These are phyloP conservation scores for Orbilia blumenaviensis DNA, from an alignment of 2,329 filamentous ascomycete genomes.

Conservation along the genomic window DNA sequence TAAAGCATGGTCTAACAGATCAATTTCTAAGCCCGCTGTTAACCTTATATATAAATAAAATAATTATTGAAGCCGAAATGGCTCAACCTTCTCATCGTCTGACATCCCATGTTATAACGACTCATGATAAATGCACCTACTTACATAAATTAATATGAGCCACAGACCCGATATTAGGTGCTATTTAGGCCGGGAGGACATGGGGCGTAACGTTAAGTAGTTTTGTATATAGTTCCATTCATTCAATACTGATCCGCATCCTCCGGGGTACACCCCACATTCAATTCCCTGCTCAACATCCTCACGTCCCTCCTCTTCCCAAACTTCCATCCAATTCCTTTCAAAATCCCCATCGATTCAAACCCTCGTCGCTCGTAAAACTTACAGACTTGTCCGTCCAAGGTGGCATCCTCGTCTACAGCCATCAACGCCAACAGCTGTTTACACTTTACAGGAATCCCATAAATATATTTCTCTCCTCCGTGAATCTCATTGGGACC, in stretches of 20 bases:
- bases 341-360: slow-evolving; percentile 4
- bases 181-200: no score
- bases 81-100: no score
- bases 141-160: no score
- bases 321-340: slow-evolving; percentile 34
- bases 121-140: no score
- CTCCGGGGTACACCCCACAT: slow-evolving; percentile 6
- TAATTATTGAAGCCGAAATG: no score
- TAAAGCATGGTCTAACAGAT: no score
- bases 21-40: no score
- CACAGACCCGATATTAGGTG: no score
- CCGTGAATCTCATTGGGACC: not conserved
- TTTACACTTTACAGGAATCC: slow-evolving; percentile 26
- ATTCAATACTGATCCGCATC: not conserved
- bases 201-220: no score
- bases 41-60: no score
- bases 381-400: slow-evolving; percentile 2
- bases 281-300: slow-evolving; percentile 18
- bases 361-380: slow-evolving; percentile 35
- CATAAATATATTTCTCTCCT: not conserved
- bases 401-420: not conserved
- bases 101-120: no score
- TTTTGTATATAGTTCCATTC: no score
- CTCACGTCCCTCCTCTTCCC: slow-evolving; percentile 24
- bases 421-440: slow-evolving; percentile 35